phyloP scores from a whole-genome alignment of 83 land plant genomes.

The Picea abies region DNA sequence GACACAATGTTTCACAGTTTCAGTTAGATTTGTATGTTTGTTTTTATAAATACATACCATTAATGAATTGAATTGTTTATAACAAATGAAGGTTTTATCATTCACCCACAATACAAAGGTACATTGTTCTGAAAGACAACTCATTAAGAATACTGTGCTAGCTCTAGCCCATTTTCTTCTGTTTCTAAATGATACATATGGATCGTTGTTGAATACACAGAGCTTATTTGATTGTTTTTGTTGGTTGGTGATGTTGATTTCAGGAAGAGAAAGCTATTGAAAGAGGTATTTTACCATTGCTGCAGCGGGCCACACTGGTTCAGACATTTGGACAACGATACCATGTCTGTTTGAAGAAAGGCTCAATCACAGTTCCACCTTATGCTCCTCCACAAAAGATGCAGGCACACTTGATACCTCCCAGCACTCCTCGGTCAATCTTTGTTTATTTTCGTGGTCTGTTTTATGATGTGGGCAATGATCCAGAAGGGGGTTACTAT shows the following conservation, averaged over 20 bases:
- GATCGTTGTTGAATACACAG: not conserved
- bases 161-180: not conserved
- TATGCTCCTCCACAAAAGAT: slow-evolving; percentile 93
- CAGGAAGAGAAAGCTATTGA: slow-evolving; percentile 89
- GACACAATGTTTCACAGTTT: not conserved
- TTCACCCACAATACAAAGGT: not conserved
- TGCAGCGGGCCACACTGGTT: slow-evolving; percentile 79
- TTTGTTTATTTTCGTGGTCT: slow-evolving; percentile 86
- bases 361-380: slow-evolving; percentile 82
- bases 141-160: not conserved
- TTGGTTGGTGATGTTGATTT: slow-evolving; percentile 13
- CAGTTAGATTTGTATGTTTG: not conserved
- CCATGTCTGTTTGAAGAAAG: slow-evolving; percentile 87
- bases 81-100: not conserved
- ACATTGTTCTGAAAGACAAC: not conserved
- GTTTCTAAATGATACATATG: not conserved
- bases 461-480: slow-evolving; percentile 84
- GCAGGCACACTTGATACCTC: slow-evolving; percentile 82
- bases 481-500: slow-evolving; percentile 92
- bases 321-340: slow-evolving; percentile 88
- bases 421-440: slow-evolving; percentile 76
- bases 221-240: slow-evolving; percentile 9
- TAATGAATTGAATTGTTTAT: not conserved
- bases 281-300: slow-evolving; percentile 74
- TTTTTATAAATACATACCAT: not conserved